Conservation (phyloP, 31 red algal genomes). For the Asparagopsis taxiformis region DNA sequence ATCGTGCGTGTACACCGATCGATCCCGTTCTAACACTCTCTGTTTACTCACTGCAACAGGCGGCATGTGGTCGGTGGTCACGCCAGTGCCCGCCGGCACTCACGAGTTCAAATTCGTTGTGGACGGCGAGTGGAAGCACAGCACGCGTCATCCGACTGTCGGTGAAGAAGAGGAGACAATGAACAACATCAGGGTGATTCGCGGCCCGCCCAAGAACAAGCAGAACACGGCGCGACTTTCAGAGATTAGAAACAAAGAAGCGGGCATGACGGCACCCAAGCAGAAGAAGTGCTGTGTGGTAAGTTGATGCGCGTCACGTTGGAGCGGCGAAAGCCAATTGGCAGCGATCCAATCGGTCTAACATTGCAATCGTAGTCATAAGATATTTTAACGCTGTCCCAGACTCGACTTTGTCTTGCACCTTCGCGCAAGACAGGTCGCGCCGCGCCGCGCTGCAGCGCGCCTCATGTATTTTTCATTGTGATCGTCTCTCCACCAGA, state of each 20-base stretch:
- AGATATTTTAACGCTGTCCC: no score
- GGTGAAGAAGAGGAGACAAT: slow-evolving; percentile 90
- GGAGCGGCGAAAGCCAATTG: background rate
- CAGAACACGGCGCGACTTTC: slow-evolving; percentile 48
- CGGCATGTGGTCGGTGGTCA: slow-evolving; percentile 94
- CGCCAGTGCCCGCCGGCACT: slow-evolving; percentile 87
- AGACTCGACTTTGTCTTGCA: no score
- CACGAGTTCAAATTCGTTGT: slow-evolving; percentile 99
- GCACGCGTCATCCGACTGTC: slow-evolving; percentile 90
- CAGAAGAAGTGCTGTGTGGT: slow-evolving; percentile 58
- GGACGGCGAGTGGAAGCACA: slow-evolving; percentile 94
- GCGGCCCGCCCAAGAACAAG: slow-evolving; percentile 75
- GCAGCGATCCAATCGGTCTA: no score
- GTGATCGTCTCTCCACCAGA: no score
- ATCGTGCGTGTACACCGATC: no score
- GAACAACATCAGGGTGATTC: slow-evolving; percentile 93
- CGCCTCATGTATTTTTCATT: no score
- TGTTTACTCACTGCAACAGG: slow-evolving; percentile 22
- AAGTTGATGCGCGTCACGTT: slow-evolving; percentile 13
- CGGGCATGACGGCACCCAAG: slow-evolving; percentile 31
- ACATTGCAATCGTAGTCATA: no score
- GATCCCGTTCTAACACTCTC: no score
- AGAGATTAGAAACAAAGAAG: slow-evolving; percentile 48
- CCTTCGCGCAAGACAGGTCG: no score
- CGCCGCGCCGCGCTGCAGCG: no score